Base-by-base conservation (phyloP, 345 rosid species). In the Cochlearia excelsa region DNA sequence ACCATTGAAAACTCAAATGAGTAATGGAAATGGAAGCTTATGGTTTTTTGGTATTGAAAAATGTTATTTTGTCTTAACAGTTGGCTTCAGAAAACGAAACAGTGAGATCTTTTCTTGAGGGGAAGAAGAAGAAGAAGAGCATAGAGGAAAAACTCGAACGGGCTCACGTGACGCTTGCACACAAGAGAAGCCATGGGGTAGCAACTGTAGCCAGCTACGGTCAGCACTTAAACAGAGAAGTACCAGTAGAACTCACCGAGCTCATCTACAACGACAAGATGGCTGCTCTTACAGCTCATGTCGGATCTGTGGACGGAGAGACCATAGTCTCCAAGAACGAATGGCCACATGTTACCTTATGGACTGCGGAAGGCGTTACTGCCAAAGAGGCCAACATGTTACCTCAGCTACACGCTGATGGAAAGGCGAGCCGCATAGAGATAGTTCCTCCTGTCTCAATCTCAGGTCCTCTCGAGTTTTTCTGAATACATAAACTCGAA, bases 81-180 rank as follows among this genome's bases (percentile, higher is more conserved):
- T 43, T 93, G 77, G 78, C 77, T 9, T 68, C 57, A 65, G 61
- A 58, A 74, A 73, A 82, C 66, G 74, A 80, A 6, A 29, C 71
- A 1, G 66, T 77, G 9, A 71, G 72, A 74, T 79, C 72, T 53
- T 84, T 85, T 64, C 78, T 87, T 50, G 75, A 71, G 41, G 70
- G 70, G 26, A 60, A 77, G 74, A 76, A 81, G 26, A 60, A 77
- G 74, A 76, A 81, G 66, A 82, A 84, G 51, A 64, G 74, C 59
- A 57, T 83, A 53, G 76, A 71, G 46, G 70, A 64, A 57, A 70
- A 62, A 68, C 87, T 84, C 30, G 59, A 59, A 68, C 35, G 69
- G 63, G 87, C 91, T 67, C 99, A 89, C 51, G 78, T 87, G 39
- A 89, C 97, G 23, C 97, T 93, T 49, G 95, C 97, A 31, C 99